Base-by-base conservation (phyloP, 2,329 filamentous ascomycete species). In the Diplodia corticola region DNA sequence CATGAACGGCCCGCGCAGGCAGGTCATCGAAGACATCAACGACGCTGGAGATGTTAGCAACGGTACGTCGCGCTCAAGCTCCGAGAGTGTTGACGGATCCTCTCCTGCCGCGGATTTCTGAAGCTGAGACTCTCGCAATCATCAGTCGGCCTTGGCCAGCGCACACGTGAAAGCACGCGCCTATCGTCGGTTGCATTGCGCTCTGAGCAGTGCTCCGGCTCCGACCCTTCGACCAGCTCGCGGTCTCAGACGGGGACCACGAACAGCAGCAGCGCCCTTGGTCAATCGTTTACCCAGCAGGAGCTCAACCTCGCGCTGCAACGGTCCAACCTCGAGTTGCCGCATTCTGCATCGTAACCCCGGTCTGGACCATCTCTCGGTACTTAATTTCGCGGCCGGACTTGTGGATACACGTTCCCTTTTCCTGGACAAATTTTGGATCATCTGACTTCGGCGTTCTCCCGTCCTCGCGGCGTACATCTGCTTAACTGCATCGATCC, bases 231-330 rank as follows among this genome's bases (percentile, higher is more conserved):
- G 13, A 63, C 46, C 24, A 51, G 20, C 24, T 30, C 40, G 44
- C 64, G 22, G 46, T 46, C 44, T 20, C 48, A 37, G 48, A 65
- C 48, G 55, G 74, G 72, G 7, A 72, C 71, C 30, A 71, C 69
- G 51, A 74, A 67, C 22, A 72, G 70, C 12, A 72, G 72, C 20
- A 64, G 74, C 69, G 70, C 71, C 26, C 74, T 74, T 28, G 73
- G 79, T 60, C 68, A 74, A 22, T 78, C 78, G 1, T 83, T 83
- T 69, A 76, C 80, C 2, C 74, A 79, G 28, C 78, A 81, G 60
- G 80, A 83, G 30, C 75, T 83, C 53, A 77, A 78, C 49, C 70
- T 79, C 9, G 81, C 81, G 0, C 70, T 83, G 63, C 73, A 79
- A 59, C 73, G 75, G 48, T 80, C 79, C 4, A 77, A 80, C 67